Evolutionary conservation across 2,329 filamentous ascomycete species (phyloP), one percentile per base, ranked within the genome.

Genomic region (Didymellaceae sp.): DNA sequence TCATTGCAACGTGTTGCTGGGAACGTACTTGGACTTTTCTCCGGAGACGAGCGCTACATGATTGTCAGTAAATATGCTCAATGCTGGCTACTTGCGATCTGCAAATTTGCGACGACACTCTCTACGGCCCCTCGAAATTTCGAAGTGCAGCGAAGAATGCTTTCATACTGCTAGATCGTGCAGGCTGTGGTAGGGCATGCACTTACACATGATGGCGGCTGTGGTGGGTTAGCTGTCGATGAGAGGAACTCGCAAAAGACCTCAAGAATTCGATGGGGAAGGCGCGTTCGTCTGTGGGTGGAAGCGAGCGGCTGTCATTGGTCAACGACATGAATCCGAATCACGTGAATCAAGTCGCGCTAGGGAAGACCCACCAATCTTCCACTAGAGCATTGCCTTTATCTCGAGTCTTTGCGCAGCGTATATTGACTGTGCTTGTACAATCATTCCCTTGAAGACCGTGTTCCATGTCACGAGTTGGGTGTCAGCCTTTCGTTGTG

Each of bases 21-120:
- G 75, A 70, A 79, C 78, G 66, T 80, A 80, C 77, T 80, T 80
- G 55, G 69, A 73, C 86, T 92, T 89, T 82, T 89, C 89, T 81
- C 88, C 88, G 73, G 86, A 85, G 76, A 92, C 89, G 85, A 92
- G 87, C 82, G 87, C 71, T 74, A 45, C 41, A 24, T 34, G 7
- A 41, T 32, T 57, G 61, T 74, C 57, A 73, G 69, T 49, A 60
- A 52, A n/a, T 55, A 35, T 59, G 28, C 52, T 49, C 37, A 20
- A 8, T 42, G 18, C 28, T 17, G 16, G 14, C 33, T 45, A 24
- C 35, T 20, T 37, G 25, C 38, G 25, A 43, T 43, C 21, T 54
- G 41, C 33, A 48, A 21, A 40, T 44, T 33, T 56, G 54, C 52
- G 34, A 35, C 30, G 25, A 28, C 33, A 39, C 39, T 34, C 45